These are phyloP conservation scores for Termitomyces sp. DNA, from an alignment of 768 basidiomycete genomes.

Conservation along the genomic window DNA sequence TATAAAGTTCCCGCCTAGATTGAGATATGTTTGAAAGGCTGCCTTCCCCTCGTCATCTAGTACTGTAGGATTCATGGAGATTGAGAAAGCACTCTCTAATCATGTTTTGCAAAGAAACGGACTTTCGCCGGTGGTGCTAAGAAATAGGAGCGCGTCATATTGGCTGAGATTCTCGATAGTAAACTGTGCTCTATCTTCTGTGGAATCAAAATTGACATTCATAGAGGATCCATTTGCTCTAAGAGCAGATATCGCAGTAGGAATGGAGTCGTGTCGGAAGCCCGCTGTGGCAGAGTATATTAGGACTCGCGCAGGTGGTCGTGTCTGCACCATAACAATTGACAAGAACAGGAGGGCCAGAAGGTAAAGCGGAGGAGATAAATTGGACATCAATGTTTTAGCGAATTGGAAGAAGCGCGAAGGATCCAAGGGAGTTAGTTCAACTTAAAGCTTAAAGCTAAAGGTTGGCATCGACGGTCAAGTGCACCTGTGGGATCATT, in stretches of 20 bases:
- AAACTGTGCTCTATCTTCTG: slow-evolving; percentile 59
- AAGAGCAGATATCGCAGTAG: slow-evolving; percentile 59
- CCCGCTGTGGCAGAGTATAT: slow-evolving; percentile 60
- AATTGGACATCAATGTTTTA: background rate
- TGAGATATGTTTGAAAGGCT: slow-evolving; percentile 62
- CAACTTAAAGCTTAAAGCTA: too few relatives aligned
- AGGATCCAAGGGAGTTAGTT: background rate
- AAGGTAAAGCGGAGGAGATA: background rate
- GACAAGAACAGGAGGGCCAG: background rate
- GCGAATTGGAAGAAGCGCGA: background rate
- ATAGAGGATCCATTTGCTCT: slow-evolving; percentile 40
- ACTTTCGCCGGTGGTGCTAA: slow-evolving; percentile 71
- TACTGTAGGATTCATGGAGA: too few relatives aligned
- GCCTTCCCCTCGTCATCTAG: slow-evolving; percentile 55
- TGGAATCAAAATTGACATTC: slow-evolving; percentile 55
- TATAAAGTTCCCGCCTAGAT: slow-evolving; percentile 67
- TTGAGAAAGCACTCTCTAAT: background rate
- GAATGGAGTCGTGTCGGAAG: slow-evolving; percentile 76
- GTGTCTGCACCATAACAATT: slow-evolving; percentile 5
- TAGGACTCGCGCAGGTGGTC: slow-evolving; percentile 37
- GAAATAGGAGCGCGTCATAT: slow-evolving; percentile 68
- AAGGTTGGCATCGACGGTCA: too few relatives aligned
- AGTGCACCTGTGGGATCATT: too few relatives aligned
- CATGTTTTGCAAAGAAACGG: slow-evolving; percentile 9
- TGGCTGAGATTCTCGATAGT: slow-evolving; percentile 46